Base-by-base conservation (phyloP, 1,284 basidiomycete genomes). In the Athelia psychrophila region DNA sequence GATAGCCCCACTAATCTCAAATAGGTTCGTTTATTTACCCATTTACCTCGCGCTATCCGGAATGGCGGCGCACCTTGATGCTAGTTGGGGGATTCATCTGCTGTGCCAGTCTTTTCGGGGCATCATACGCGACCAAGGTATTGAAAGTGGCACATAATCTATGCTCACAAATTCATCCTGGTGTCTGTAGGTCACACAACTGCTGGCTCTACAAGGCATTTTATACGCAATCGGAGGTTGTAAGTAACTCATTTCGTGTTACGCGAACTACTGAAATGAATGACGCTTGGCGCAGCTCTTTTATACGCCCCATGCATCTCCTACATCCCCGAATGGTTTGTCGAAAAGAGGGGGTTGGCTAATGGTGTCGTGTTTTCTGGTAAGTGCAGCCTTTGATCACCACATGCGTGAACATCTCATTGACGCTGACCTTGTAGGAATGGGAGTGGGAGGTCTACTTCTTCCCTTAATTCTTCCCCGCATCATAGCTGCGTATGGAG, bases 261-360 rank as follows among this genome's bases (percentile, higher is more conserved):
- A n/a, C n/a, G n/a, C n/a, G n/a, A n/a, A n/a, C n/a, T n/a, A n/a
- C n/a, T n/a, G n/a, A n/a, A n/a, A n/a, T n/a, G n/a, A n/a, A n/a
- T 13, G 13, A 30, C 27, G 27, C 27, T 30, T 18, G n/a, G 13
- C 40, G 30, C 49, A 72, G 71, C 68, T 8, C 48, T 76, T 18
- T 50, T 74, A 1, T 74, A 71, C 54, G 58, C 63, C 9, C 67
- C 70, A 1, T 64, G 61, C 32, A 62, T 76, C 15, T 67, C 64
- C n/a, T 73, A 66, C 55, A 58, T 77, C 51, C 64, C 69, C 0
- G 74, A 77, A 51, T 78, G 75, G 76, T 78, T 77, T 53, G 63
- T 73, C 23, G 55, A 53, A 3, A 64, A 67, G 1, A 56, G 73
- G 18, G 75, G 75, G 0, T 59, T 74, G 10, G 76, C 75, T 2